Base-by-base conservation (phyloP, 2,329 filamentous ascomycete genomes). In the Ceratocystis cacaofunesta region DNA sequence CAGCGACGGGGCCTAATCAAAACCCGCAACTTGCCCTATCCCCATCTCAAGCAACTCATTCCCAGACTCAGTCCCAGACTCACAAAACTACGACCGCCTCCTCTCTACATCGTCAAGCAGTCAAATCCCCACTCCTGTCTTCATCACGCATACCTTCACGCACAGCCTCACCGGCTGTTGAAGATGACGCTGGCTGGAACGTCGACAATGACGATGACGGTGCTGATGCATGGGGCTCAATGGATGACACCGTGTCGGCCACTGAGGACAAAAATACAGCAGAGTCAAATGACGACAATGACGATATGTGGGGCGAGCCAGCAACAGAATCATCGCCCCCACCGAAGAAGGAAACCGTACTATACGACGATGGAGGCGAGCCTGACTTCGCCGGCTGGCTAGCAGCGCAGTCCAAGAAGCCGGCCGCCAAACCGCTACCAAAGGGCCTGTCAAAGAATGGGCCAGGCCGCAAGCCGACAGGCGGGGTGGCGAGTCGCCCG, bases 311-410 rank as follows among this genome's bases (percentile, higher is more conserved):
- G 73, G 75, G 74, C 68, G 76, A 78, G 68, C 75, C 70, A 46
- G 67, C 70, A 60, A 62, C 68, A 15, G 61, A 57, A n/a, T 67
- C 55, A 17, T 58, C 55, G 17, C 12, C 52, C 12, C 19, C 50
- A 17, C 70, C 73, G 41, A 69, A 70, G 61, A 73, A 75, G 41
- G 60, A 65, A 15, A 32, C 52, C 1, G 63, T 63, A 2, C 61
- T 66, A 15, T 68, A 66, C n/a, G 67, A 68, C 69, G 89, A 92
- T 67, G 91, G 96, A 70, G 85, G 88, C 30, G 92, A 99, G 74
- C 92, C 92, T 0, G 94, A 97, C 74, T 97, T 99, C 75, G 92
- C 91, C 4, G 92, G 91, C 4, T 97, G 94, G 92, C 76, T 97
- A 25, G 91, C 90, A 12, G 91, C 92, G 12, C 90, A 96, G 73